Evolutionary conservation across 129 eudicot genomes (phyloP).

Genomic region (Lactuca sativa): DNA sequence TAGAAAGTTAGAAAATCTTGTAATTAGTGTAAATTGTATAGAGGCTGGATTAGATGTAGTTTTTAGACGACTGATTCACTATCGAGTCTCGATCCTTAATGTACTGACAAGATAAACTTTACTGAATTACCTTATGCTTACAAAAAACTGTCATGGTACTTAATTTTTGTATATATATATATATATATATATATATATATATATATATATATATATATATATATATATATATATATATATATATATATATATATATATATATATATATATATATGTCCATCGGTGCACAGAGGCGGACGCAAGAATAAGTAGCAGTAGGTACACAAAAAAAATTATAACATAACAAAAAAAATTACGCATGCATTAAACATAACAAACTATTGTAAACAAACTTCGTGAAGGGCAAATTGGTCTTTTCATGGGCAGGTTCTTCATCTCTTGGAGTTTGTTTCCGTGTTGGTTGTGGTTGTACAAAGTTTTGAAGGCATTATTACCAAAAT

Average conservation of each 20-base stretch:
- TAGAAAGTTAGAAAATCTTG: slow-evolving; percentile 43
- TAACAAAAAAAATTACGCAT: too few relatives aligned
- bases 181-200: slow-evolving; percentile 3
- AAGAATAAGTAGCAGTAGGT: too few relatives aligned
- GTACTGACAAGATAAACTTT: slow-evolving; percentile 29
- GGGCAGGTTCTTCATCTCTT: too few relatives aligned
- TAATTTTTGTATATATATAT: not conserved
- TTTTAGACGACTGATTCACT: slow-evolving; percentile 37
- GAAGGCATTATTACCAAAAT: too few relatives aligned
- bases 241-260: not conserved
- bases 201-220: slow-evolving; percentile 10
- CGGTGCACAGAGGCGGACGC: too few relatives aligned
- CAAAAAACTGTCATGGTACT: not conserved
- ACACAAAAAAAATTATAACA: too few relatives aligned
- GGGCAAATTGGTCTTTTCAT: too few relatives aligned
- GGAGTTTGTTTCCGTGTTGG: too few relatives aligned
- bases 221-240: slow-evolving; percentile 5
- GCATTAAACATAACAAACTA: too few relatives aligned
- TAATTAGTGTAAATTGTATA: slow-evolving; percentile 36
- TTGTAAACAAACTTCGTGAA: too few relatives aligned
- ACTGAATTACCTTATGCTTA: not conserved
- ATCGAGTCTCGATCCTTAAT: slow-evolving; percentile 52
- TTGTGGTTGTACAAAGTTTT: too few relatives aligned
- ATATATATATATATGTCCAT: not conserved
- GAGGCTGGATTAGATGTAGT: slow-evolving; percentile 37